phyloP scores from a whole-genome alignment of 2,329 filamentous ascomycete species.

The Huntiella decipiens region DNA sequence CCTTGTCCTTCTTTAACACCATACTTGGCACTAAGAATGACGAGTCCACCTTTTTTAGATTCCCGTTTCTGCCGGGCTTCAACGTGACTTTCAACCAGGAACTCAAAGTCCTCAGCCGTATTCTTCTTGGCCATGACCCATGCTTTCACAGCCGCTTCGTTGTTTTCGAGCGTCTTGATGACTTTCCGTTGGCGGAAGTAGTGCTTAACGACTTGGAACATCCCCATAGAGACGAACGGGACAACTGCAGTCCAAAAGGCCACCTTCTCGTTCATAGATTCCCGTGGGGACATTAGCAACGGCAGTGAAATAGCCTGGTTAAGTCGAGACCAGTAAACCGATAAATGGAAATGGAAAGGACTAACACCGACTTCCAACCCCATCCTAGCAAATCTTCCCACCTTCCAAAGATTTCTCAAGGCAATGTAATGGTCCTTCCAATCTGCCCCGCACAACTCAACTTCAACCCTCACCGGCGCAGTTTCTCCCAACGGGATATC shows the following conservation, averaged over 20 bases:
- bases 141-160: background rate
- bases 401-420: constrained; percentile 24
- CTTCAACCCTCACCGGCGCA: constrained; percentile 21
- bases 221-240: constrained; percentile 23
- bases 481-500: constrained; percentile 18
- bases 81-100: constrained; percentile 24
- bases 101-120: constrained; percentile 27
- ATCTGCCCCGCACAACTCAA: constrained; percentile 23
- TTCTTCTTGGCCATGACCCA: constrained; percentile 19
- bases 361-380: constrained; percentile 27
- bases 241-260: constrained; percentile 22
- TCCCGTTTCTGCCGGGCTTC: constrained; percentile 21
- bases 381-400: constrained; percentile 23
- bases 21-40: constrained; percentile 30
- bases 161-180: constrained; percentile 8
- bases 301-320: constrained; percentile 17
- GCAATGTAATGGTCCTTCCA: constrained; percentile 22
- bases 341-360: constrained; percentile 24
- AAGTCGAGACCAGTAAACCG: constrained; percentile 28
- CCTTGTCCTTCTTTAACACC: constrained; percentile 18
- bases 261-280: constrained; percentile 15
- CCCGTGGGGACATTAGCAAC: constrained; percentile 14
- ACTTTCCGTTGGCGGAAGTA: constrained; percentile 18
- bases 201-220: constrained; percentile 14
- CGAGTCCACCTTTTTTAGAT: constrained; percentile 21